A percentile compares a stretch with the other conserved stretches of the same genome.
phyloP scores from a whole-genome alignment of 192 early-diverging fungal genomes.

The Backusella morwellensis region DNA sequence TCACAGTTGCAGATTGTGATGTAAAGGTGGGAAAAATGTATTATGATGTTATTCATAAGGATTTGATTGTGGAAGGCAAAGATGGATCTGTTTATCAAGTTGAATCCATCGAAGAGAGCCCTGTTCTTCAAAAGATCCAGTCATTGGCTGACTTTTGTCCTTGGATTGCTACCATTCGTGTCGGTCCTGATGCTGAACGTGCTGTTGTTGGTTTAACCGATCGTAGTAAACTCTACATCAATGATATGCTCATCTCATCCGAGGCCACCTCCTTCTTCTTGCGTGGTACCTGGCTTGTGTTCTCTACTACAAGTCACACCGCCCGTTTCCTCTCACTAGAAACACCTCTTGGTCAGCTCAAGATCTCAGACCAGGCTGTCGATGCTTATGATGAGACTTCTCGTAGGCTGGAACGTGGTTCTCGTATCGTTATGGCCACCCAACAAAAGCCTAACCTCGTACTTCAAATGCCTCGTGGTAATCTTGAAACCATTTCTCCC shows the following conservation, averaged over 20 bases:
- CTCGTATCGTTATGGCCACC: conserved; percentile 78
- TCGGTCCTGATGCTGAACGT: conserved; percentile 11
- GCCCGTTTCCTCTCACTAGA: conserved; percentile 68
- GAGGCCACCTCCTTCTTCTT: conserved; percentile 88
- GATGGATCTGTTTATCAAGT: conserved; percentile 44
- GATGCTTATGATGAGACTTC: conserved; percentile 60
- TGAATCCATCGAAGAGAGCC: conserved; percentile 6
- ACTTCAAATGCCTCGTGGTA: conserved; percentile 97
- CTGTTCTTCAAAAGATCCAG: conserved; percentile 19
- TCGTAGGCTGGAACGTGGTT: conserved; percentile 89
- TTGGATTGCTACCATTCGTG: conserved; percentile 44
- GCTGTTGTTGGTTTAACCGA: conserved; percentile 71
- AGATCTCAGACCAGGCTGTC: conserved; percentile 43
- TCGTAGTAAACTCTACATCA: conserved; percentile 84
- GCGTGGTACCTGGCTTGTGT: conserved; percentile 78
- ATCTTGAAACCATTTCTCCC: conserved; percentile 90
- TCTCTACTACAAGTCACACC: conserved; percentile 81
- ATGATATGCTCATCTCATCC: conserved; percentile 62
- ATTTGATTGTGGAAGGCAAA: conserved; percentile 41
- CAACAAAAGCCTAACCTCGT: conserved; percentile 67
- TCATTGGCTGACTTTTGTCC: conserved; percentile 49
- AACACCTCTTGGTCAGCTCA: conserved; percentile 37
- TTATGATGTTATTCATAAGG: conserved; percentile 16
- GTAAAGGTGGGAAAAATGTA: conserved; percentile 38
- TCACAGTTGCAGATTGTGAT: conserved; percentile 29